Conservation (phyloP, 129 eudicot genomes). For the Artemisia tridentata region DNA sequence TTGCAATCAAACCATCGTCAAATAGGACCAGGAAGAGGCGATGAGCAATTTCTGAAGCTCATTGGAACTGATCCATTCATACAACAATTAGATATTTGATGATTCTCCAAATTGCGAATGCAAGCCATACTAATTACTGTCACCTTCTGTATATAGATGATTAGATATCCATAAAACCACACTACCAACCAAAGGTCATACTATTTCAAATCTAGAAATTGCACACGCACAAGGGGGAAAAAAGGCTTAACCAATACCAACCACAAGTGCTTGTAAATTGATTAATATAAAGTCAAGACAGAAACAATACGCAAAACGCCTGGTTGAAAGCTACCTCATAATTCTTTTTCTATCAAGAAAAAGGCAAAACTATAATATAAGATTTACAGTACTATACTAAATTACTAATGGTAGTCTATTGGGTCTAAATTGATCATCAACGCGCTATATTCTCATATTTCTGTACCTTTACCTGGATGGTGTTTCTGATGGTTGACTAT, state of each 20-base stretch:
- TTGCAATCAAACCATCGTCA: no score
- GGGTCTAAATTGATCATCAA: conserved; percentile 13
- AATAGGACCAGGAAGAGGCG: no score
- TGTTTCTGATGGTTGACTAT: conserved; percentile 86
- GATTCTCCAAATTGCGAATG: not conserved
- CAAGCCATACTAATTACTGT: no score
- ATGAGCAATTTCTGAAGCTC: no score
- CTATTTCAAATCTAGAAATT: not conserved
- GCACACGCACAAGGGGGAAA: not conserved
- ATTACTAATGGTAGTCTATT: conserved; percentile 12
- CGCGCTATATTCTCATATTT: conserved; percentile 3
- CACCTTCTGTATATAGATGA: not conserved
- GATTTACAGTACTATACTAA: conserved; percentile 22
- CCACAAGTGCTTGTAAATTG: not conserved
- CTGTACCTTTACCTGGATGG: conserved; percentile 60
- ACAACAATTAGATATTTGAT: no score
- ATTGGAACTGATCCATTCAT: no score
- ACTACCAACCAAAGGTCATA: not conserved
- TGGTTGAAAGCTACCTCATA: conserved; percentile 9
- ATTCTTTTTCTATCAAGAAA: conserved; percentile 22
- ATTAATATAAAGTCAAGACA: not conserved
- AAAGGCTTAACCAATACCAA: not conserved
- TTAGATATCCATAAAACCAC: not conserved
- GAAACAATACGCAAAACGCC: not conserved
- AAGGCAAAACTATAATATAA: conserved; percentile 30